Base-by-base conservation (phyloP, 2,329 filamentous ascomycete species). In the Aspergillus sp. region DNA sequence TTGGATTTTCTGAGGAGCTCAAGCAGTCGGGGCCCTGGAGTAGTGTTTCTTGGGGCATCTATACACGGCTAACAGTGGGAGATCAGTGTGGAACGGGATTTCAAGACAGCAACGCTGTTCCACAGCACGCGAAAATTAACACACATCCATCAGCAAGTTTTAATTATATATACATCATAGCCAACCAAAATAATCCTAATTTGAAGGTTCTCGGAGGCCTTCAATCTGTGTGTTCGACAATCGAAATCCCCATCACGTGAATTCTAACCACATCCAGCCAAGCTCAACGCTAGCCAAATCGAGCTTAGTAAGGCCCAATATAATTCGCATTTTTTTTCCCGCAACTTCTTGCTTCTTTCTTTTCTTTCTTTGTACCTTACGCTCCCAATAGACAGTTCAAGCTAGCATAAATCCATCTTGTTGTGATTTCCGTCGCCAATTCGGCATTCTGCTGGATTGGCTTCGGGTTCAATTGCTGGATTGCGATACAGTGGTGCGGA, bases 371-470 rank as follows among this genome's bases (percentile, higher is more conserved):
- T 69, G 74, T 75, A 74, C 68, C 80, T 85, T 59, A 89, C 87
- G 88, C 89, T 84, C 83, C 88, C 87, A 83, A 81, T 75, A 93
- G 90, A 93, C 90, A 93, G 90, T 66, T 86, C 82, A 83, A 70
- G 56, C 46, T 58, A 58, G 56, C 53, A 54, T 41, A 50, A 68
- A 66, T 68, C 41, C 58, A 80, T 34, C 30, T 54, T 77, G 75
- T 45, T 69, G 61, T 64, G 67, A 66, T 67, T 70, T 64, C 51
- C 44, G 80, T 80, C 80, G 75, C 80, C 75, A 75, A 80, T 77
- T 71, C 76, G 82, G 79, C 89, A 83, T 93, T 90, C 86, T 92
- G 89, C 82, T 79, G 79, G 81, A 73, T 77, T 76, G 69, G 74
- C 81, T 81, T 17, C 64, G 57, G 79, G 78, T 70, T 78, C 78